A percentile compares a stretch with the other conserved stretches of the same genome.
Conservation (phyloP, 1,284 basidiomycete genomes). For the Amylostereum areolatum region DNA sequence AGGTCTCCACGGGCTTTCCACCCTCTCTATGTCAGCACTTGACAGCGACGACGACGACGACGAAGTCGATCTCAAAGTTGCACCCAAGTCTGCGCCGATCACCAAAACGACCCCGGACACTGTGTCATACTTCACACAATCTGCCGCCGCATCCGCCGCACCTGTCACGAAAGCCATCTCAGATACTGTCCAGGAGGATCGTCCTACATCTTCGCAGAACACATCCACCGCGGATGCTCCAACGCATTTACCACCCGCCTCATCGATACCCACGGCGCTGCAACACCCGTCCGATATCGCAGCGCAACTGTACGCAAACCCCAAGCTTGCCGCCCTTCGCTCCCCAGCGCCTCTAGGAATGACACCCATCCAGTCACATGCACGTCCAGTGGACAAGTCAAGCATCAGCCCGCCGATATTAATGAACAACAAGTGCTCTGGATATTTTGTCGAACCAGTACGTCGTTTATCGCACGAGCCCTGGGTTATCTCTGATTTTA, state of each 20-base stretch:
- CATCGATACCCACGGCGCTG: slow-evolving; percentile 14
- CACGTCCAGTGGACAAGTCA: slow-evolving; percentile 14
- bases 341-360: slow-evolving; percentile 22
- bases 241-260: slow-evolving; percentile 3
- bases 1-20: background rate
- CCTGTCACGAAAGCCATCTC: background rate
- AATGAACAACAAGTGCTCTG: slow-evolving; percentile 77
- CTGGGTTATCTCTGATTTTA: too few species aligned
- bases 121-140: background rate
- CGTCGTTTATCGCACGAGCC: slow-evolving; percentile 21
- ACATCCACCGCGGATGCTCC: slow-evolving; percentile 2
- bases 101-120: background rate
- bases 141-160: slow-evolving; percentile 3
- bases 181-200: slow-evolving; percentile 4
- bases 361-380: slow-evolving; percentile 23
- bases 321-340: slow-evolving; percentile 48
- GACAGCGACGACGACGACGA: slow-evolving; percentile 12
- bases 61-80: background rate
- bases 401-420: slow-evolving; percentile 59
- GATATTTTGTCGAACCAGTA: slow-evolving; percentile 95
- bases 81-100: background rate
- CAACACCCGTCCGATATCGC: slow-evolving; percentile 39
- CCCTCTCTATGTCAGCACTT: slow-evolving; percentile 16
- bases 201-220: background rate
- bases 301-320: slow-evolving; percentile 44